Conservation (phyloP, 306 rosid genomes). For the Malus domestica region ASM211411v1 NC_041791.1:32439501-32440000, state of each 20-base stretch:
- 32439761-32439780: background rate
- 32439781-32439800: too few relatives aligned
- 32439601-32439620: conserved; percentile 30
- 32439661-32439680: background rate
- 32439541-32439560: conserved; percentile 18
- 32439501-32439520: conserved; percentile 29
- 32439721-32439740: background rate
- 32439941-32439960: too few relatives aligned
- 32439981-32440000: too few relatives aligned
- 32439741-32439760: conserved; percentile 6
- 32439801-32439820: too few relatives aligned
- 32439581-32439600: conserved; percentile 42
- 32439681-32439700: background rate
- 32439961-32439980: too few relatives aligned
- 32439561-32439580: conserved; percentile 52
- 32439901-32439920: too few relatives aligned
- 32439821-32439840: too few relatives aligned
- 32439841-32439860: too few relatives aligned
- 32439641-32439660: background rate
- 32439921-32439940: too few relatives aligned
- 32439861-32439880: too few relatives aligned
- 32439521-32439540: conserved; percentile 45
- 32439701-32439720: background rate
- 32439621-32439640: conserved; percentile 11
- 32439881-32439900: too few relatives aligned